Conservation (phyloP, 2,329 filamentous ascomycete species). For the Ophiostoma himal-ulmi region DNA sequence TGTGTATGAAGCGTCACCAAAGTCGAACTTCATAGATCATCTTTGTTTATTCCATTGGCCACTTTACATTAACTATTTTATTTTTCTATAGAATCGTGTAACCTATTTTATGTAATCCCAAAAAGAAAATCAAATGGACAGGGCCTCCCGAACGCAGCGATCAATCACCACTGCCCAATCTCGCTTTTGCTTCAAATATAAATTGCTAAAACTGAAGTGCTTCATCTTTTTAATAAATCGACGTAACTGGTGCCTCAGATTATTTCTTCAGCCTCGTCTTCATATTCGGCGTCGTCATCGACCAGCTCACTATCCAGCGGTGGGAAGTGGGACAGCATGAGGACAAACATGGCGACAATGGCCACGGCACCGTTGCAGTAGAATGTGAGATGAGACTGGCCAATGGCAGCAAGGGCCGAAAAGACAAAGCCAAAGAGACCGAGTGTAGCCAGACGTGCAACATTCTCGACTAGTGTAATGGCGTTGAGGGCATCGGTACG, state of each 20-base stretch:
- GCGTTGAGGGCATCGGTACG: constrained; percentile 62
- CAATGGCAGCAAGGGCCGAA: constrained; percentile 54
- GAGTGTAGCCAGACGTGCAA: constrained; percentile 57
- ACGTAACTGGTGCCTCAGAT: too few relatives aligned
- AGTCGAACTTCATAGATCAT: background rate
- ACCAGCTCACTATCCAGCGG: constrained; percentile 36
- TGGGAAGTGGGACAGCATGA: constrained; percentile 41
- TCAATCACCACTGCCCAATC: background rate
- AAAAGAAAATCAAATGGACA: background rate
- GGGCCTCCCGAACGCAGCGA: background rate
- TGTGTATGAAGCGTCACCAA: background rate
- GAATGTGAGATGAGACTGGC: constrained; percentile 58
- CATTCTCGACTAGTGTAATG: constrained; percentile 64
- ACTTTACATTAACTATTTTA: background rate
- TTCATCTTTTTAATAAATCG: background rate
- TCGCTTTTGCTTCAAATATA: background rate
- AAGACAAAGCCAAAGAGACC: constrained; percentile 64
- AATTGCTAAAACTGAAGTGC: background rate
- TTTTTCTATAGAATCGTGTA: too few relatives aligned
- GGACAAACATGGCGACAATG: constrained; percentile 39
- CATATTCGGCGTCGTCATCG: constrained; percentile 21
- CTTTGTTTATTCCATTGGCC: too few relatives aligned
- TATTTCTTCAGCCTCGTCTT: background rate
- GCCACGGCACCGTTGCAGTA: constrained; percentile 59
- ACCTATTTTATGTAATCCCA: background rate